A percentile compares a stretch with the other conserved stretches of the same genome.
Conservation (phyloP, 1,284 basidiomycete genomes). For the Macrocystidia cucumis region DNA sequence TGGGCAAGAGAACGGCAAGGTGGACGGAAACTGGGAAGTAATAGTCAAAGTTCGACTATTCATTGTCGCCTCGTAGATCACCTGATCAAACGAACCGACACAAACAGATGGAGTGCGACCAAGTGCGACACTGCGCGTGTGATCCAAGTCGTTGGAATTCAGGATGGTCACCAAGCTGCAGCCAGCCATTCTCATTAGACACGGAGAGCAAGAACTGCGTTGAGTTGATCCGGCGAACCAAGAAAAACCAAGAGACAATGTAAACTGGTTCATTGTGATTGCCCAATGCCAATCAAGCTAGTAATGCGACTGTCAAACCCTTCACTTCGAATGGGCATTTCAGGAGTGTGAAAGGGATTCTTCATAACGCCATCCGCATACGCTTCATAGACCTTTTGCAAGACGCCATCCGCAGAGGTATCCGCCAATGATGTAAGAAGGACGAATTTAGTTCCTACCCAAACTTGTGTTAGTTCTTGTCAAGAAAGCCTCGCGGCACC, state of each 20-base stretch:
- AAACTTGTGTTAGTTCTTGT: too few relatives aligned
- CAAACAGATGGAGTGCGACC: background rate
- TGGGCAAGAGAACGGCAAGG: too few relatives aligned
- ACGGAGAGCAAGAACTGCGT: too few relatives aligned
- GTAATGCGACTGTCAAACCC: conserved; percentile 77
- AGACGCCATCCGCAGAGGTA: conserved; percentile 59
- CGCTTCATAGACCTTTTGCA: conserved; percentile 83
- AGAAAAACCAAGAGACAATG: background rate
- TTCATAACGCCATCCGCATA: conserved; percentile 97
- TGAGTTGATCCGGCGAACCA: too few relatives aligned
- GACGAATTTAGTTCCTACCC: conserved; percentile 93
- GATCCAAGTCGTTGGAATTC: too few relatives aligned
- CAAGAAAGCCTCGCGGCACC: conserved; percentile 16
- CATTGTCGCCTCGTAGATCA: conserved; percentile 1
- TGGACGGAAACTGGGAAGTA: too few relatives aligned
- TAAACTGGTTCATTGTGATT: conserved; percentile 16
- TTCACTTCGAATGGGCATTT: conserved; percentile 96
- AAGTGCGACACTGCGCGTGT: conserved; percentile 1
- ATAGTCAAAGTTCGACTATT: too few relatives aligned
- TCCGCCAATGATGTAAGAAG: conserved; percentile 80
- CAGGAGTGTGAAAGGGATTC: conserved; percentile 97
- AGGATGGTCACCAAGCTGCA: too few relatives aligned
- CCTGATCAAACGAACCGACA: conserved; percentile 6
- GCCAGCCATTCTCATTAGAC: too few relatives aligned
- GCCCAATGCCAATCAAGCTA: conserved; percentile 46